A percentile compares a stretch with the other conserved stretches of the same genome.
Conservation (phyloP, 306 rosid genomes). For the Styphnolobium japonicum region DNA sequence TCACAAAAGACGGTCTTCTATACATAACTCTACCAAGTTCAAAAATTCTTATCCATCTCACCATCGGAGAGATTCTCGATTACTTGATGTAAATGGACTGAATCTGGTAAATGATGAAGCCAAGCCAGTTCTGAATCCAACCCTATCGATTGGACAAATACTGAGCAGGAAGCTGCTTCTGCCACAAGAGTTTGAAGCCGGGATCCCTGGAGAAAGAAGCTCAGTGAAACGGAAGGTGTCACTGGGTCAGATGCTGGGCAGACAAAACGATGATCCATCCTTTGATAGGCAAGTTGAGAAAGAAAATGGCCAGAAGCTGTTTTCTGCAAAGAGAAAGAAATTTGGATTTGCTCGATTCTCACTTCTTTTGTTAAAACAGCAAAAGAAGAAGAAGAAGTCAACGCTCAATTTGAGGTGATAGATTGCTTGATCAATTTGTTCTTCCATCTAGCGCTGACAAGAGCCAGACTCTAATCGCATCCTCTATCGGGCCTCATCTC, state of each 20-base stretch:
- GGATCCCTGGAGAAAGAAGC: constrained; percentile 31
- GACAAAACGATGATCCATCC: constrained; percentile 41
- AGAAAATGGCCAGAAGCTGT: constrained; percentile 48
- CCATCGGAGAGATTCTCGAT: constrained; percentile 49
- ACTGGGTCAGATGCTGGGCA: constrained; percentile 85
- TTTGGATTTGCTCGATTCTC: constrained; percentile 73
- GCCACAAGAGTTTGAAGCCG: constrained; percentile 56
- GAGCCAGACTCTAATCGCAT: background rate
- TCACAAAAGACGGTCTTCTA: constrained; percentile 51
- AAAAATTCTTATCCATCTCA: constrained; percentile 56
- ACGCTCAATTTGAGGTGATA: constrained; percentile 56
- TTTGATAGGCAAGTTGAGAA: constrained; percentile 39
- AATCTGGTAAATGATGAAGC: constrained; percentile 46
- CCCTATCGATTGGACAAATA: constrained; percentile 82
- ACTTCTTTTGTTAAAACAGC: constrained; percentile 61
- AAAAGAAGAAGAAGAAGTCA: constrained; percentile 60
- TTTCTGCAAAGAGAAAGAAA: constrained; percentile 74
- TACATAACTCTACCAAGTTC: constrained; percentile 59
- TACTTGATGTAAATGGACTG: constrained; percentile 66
- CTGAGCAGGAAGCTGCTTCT: constrained; percentile 72
- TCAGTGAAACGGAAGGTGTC: constrained; percentile 58
- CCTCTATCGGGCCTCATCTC: background rate
- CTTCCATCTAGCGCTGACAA: background rate
- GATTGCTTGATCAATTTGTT: background rate
- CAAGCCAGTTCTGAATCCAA: constrained; percentile 60